Evolutionary conservation across 208 protist genomes (phyloP).

Genomic region (Lotmaria passim): DNA sequence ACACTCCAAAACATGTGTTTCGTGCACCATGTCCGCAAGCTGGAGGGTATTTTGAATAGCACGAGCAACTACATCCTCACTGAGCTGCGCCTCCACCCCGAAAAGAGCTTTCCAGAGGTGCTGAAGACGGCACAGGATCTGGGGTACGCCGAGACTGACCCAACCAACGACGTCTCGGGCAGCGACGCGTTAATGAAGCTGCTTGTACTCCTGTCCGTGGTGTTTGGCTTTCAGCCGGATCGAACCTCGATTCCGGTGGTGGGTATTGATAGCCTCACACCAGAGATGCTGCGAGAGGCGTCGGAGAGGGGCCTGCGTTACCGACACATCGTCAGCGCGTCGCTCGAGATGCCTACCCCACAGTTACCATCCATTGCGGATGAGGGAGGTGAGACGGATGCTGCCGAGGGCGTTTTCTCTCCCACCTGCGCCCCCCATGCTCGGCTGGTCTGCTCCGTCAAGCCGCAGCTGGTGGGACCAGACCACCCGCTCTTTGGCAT

Average conservation of each 20-base stretch:
- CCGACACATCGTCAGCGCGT: conserved; percentile 36
- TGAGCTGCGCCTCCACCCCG: conserved; percentile 31
- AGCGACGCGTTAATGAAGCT: conserved; percentile 49
- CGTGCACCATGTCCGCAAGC: conserved; percentile 35
- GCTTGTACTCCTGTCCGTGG: conserved; percentile 31
- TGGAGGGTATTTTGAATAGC: conserved; percentile 52
- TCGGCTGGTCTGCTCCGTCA: conserved; percentile 27
- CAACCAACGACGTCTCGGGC: conserved; percentile 41
- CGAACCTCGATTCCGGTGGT: conserved; percentile 34
- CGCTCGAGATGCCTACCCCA: conserved; percentile 8
- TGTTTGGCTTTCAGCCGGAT: conserved; percentile 37
- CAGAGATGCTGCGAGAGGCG: conserved; percentile 33
- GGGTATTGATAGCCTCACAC: conserved; percentile 40
- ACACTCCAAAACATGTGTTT: conserved; percentile 35
- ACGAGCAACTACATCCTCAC: conserved; percentile 50
- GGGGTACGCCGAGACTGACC: conserved; percentile 53
- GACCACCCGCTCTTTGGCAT: conserved; percentile 39
- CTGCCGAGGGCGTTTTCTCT: not conserved
- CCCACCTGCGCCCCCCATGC: not conserved
- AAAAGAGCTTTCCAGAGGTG: conserved; percentile 35
- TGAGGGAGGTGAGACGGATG: not conserved
- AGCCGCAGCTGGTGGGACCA: conserved; percentile 32
- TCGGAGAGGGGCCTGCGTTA: conserved; percentile 34
- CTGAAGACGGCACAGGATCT: conserved; percentile 38
- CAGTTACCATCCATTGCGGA: not conserved